Percentiles rank a stretch among this genome's conserved stretches.
These are phyloP conservation scores for Didymella pinodella DNA, from an alignment of 2,329 filamentous ascomycete species.

Conservation along the genomic window DNA sequence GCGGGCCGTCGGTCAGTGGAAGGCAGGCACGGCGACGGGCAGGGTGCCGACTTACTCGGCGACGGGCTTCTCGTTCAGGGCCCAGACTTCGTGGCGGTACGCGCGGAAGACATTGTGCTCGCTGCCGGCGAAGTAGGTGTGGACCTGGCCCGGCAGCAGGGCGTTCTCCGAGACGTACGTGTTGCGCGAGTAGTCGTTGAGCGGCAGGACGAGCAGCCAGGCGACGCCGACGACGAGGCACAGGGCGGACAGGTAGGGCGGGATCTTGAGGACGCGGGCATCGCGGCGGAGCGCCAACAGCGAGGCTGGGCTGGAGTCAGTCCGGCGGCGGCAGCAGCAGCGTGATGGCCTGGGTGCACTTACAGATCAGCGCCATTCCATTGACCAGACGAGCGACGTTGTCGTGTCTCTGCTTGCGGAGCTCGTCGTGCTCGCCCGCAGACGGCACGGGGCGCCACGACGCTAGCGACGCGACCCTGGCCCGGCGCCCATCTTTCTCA, in stretches of 20 bases:
- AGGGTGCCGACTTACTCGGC: conserved; percentile 44
- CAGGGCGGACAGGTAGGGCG: conserved; percentile 85
- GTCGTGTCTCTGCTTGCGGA: conserved; percentile 26
- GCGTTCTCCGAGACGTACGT: conserved; percentile 99
- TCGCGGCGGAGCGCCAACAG: conserved; percentile 78
- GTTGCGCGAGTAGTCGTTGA: conserved; percentile 86
- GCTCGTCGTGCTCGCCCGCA: conserved; percentile 8
- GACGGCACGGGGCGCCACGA: not conserved
- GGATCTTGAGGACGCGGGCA: conserved; percentile 80
- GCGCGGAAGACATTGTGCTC: conserved; percentile 94
- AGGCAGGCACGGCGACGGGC: not conserved
- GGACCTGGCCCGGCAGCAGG: conserved; percentile 91
- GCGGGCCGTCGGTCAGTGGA: conserved; percentile 25
- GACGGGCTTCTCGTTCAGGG: conserved; percentile 57
- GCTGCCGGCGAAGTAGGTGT: conserved; percentile 96
- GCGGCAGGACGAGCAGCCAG: conserved; percentile 89
- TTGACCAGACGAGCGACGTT: not conserved
- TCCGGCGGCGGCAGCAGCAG: not conserved
- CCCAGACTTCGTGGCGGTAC: conserved; percentile 83
- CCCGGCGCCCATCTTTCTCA: conserved; percentile 13
- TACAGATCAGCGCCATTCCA: conserved; percentile 49
- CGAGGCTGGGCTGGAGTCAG: conserved; percentile 53
- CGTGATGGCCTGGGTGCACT: conserved; percentile 16
- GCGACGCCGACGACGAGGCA: conserved; percentile 84
- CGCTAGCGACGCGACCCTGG: conserved; percentile 18